phyloP scores from a whole-genome alignment of 1,139 yeast genomes.

The Chernovozyma aurita region DNA sequence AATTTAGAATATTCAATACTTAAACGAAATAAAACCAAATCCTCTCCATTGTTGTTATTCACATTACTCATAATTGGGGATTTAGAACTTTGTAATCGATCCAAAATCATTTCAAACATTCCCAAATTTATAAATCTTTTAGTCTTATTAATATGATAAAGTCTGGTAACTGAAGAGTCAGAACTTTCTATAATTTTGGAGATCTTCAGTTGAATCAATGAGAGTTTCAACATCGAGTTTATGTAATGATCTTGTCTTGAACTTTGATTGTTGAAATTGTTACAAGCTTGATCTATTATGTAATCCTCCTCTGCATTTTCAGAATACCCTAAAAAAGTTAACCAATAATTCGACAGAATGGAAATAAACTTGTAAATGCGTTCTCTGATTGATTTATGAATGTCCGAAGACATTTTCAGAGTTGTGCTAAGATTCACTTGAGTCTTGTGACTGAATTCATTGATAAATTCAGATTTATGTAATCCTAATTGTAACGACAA shows the following conservation, averaged over 20 bases:
- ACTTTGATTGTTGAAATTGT: neutral
- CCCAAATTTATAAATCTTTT: slow-evolving; percentile 34
- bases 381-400: slow-evolving; percentile 33
- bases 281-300: slow-evolving; percentile 30
- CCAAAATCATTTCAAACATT: slow-evolving; percentile 42
- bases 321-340: slow-evolving; percentile 36
- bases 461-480: slow-evolving; percentile 39
- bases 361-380: slow-evolving; percentile 43
- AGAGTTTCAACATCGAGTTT: slow-evolving; percentile 36
- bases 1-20: slow-evolving; percentile 38
- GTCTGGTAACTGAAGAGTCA: slow-evolving; percentile 15
- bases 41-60: neutral
- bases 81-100: slow-evolving; percentile 20
- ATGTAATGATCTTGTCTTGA: slow-evolving; percentile 25
- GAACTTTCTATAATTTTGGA: slow-evolving; percentile 37
- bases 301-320: slow-evolving; percentile 26
- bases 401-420: slow-evolving; percentile 27
- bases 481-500: slow-evolving; percentile 42
- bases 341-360: slow-evolving; percentile 44
- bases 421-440: slow-evolving; percentile 26
- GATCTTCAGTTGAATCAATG: slow-evolving; percentile 39
- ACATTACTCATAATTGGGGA: neutral
- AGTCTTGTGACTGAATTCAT: slow-evolving; percentile 44
- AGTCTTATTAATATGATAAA: slow-evolving; percentile 19
- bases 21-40: slow-evolving; percentile 21